phyloP scores from a whole-genome alignment of 441 rosid species.

The Mallotus japonicus region DNA sequence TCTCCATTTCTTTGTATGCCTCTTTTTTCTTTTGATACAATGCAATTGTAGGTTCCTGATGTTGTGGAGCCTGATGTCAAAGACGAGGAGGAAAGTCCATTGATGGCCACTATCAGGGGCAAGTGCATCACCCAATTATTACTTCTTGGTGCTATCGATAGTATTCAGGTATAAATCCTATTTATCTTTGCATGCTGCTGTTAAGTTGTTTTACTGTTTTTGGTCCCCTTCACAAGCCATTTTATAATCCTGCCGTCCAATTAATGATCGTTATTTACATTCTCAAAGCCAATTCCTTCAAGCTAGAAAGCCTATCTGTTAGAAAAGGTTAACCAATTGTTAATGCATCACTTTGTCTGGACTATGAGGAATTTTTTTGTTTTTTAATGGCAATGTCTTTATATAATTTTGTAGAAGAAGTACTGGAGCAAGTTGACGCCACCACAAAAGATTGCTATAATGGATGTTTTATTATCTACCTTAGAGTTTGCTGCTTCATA shows the following conservation, averaged over 20 bases:
- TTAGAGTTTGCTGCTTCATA: constrained; percentile 93
- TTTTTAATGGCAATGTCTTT: constrained; percentile 3
- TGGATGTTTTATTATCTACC: constrained; percentile 86
- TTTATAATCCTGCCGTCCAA: not conserved
- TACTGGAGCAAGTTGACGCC: constrained; percentile 88
- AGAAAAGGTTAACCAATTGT: not conserved
- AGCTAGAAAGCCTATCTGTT: not conserved
- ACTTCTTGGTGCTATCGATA: constrained; percentile 92
- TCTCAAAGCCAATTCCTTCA: not conserved
- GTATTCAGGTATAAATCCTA: constrained; percentile 75
- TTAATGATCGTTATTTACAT: not conserved
- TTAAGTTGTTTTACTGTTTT: not conserved
- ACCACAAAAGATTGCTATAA: constrained; percentile 75
- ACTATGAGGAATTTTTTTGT: constrained; percentile 7
- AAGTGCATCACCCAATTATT: constrained; percentile 94
- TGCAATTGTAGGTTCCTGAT: constrained; percentile 58
- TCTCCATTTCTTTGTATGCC: not conserved
- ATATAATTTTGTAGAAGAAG: constrained; percentile 60
- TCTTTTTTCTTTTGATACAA: constrained; percentile 24
- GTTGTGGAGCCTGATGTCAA: constrained; percentile 57
- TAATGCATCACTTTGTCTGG: not conserved
- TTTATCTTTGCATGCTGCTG: constrained; percentile 9
- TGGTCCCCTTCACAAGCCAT: constrained; percentile 4
- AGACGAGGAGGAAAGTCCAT: constrained; percentile 87
- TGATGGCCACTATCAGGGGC: constrained; percentile 81